Percentiles rank a stretch among this genome's conserved stretches.
Conservation (phyloP, 2,329 filamentous ascomycete species). For the Fusarium multiceps region DNA sequence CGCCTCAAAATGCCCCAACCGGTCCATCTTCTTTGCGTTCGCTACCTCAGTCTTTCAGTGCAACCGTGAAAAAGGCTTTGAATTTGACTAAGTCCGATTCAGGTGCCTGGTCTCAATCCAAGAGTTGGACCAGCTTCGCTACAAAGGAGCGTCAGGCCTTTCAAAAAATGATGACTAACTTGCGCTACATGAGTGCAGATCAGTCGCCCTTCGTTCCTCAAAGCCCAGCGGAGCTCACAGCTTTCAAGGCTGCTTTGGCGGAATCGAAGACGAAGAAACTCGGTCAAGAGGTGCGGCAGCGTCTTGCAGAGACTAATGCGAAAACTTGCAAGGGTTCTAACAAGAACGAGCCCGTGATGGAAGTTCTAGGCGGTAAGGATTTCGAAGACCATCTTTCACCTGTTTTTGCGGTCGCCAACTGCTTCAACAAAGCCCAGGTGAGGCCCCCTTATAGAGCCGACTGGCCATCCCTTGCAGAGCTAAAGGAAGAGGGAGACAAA, state of each 20-base stretch:
- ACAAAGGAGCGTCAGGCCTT: conserved; percentile 51
- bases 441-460: conserved; percentile 34
- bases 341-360: conserved; percentile 9
- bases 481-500: conserved; percentile 52
- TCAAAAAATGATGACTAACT: conserved; percentile 51
- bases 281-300: conserved; percentile 40
- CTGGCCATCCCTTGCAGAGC: conserved; percentile 52
- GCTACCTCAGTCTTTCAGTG: conserved; percentile 14
- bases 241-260: conserved; percentile 47
- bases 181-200: conserved; percentile 51
- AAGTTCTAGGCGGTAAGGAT: conserved; percentile 46
- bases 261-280: conserved; percentile 45
- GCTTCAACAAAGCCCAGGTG: conserved; percentile 47
- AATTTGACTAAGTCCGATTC: conserved; percentile 21
- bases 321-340: conserved; percentile 18
- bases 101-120: conserved; percentile 54
- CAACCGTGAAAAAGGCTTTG: conserved; percentile 10
- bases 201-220: conserved; percentile 54
- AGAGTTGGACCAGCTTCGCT: conserved; percentile 53
- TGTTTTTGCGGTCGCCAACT: conserved; percentile 49
- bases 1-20: conserved; percentile 21
- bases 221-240: conserved; percentile 50
- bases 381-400: conserved; percentile 48
- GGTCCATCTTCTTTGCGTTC: conserved; percentile 23
- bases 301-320: conserved; percentile 34